These are phyloP conservation scores for Candida peoriensis DNA, from an alignment of 805 yeast species.

Conservation along the genomic window DNA sequence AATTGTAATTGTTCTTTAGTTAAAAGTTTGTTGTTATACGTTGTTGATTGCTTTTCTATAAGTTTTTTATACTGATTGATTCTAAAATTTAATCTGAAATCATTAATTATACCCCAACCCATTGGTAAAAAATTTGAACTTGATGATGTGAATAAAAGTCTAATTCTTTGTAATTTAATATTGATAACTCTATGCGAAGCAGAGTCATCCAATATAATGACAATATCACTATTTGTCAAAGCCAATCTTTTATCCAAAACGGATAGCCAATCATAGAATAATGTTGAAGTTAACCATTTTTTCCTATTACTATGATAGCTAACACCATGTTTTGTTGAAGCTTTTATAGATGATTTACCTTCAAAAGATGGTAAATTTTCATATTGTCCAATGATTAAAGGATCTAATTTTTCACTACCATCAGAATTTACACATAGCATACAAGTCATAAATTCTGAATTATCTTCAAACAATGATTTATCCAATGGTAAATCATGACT, in stretches of 20 bases:
- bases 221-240: conserved; percentile 42
- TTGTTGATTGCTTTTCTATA: conserved; percentile 21
- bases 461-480: conserved; percentile 42
- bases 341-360: conserved; percentile 35
- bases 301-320: conserved; percentile 55
- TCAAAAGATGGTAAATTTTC: conserved; percentile 41
- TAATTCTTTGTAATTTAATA: conserved; percentile 39
- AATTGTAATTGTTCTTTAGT: conserved; percentile 37
- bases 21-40: conserved; percentile 14
- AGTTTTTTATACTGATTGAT: conserved; percentile 47
- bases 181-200: conserved; percentile 58
- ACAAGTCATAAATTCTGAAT: conserved; percentile 42
- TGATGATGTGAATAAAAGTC: conserved; percentile 34
- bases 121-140: conserved; percentile 46
- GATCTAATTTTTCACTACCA: conserved; percentile 58
- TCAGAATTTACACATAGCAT: conserved; percentile 60
- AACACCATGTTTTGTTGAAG: conserved; percentile 46
- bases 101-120: conserved; percentile 60
- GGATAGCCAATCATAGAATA: conserved; percentile 58
- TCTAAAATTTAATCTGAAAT: conserved; percentile 53
- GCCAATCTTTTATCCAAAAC: conserved; percentile 56
- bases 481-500: conserved; percentile 59
- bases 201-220: conserved; percentile 55
- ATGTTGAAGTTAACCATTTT: conserved; percentile 58
- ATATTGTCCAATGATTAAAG: conserved; percentile 55